These are phyloP conservation scores for Stephanocyclus meneghinianus DNA, from an alignment of 352 stramenopile genomes.

Conservation along the genomic window DNA sequence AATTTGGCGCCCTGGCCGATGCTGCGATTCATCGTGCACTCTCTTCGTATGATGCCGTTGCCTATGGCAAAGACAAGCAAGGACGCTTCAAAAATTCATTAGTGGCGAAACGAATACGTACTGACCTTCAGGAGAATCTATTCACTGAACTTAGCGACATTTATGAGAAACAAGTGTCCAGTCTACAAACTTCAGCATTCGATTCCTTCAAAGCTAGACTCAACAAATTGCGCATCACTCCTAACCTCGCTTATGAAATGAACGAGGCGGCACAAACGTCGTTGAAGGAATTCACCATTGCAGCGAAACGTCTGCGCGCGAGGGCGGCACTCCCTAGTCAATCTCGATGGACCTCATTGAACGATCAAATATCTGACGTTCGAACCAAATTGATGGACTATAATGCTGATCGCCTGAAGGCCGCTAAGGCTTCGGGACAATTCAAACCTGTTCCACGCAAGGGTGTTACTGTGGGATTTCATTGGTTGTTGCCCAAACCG, in stretches of 20 bases:
- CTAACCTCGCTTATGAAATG: conserved; percentile 68
- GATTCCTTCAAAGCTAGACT: conserved; percentile 60
- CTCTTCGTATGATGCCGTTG: conserved; percentile 47
- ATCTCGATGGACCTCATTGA: conserved; percentile 25
- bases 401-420: conserved; percentile 60
- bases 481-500: conserved; percentile 82
- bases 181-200: conserved; percentile 54
- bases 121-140: conserved; percentile 61
- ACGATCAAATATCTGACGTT: conserved; percentile 50
- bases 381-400: conserved; percentile 51
- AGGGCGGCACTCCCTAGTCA: conserved; percentile 14
- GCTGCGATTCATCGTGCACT: conserved; percentile 56
- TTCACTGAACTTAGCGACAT: conserved; percentile 61
- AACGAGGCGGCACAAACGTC: conserved; percentile 43
- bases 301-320: conserved; percentile 52
- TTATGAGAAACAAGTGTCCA: conserved; percentile 58
- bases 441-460: conserved; percentile 74
- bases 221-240: conserved; percentile 67
- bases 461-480: conserved; percentile 72
- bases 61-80: conserved; percentile 14
- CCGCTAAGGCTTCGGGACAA: conserved; percentile 63
- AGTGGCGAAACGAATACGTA: conserved; percentile 58
- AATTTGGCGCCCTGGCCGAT: conserved; percentile 69
- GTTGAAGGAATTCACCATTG: conserved; percentile 57
- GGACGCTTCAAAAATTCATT: conserved; percentile 46